These are phyloP conservation scores for Pneumocystis carinii DNA, from an alignment of 1,139 yeast genomes.

Conservation along the genomic window DNA sequence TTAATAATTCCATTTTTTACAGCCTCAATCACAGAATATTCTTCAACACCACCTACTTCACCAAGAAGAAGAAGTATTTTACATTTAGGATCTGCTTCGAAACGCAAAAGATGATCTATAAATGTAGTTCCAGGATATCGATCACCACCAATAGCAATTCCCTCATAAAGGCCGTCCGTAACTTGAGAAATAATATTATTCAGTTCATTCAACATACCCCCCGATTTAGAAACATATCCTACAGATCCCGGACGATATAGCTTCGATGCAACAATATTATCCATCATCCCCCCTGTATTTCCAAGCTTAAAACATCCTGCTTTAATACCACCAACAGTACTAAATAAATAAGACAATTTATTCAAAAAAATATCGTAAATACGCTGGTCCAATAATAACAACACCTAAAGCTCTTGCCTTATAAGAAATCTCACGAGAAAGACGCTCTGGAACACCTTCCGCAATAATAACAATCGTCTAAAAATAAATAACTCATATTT, in stretches of 20 bases:
- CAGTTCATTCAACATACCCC: slow-evolving; percentile 36
- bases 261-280: slow-evolving; percentile 35
- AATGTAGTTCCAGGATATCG: slow-evolving; percentile 37
- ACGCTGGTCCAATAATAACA: slow-evolving; percentile 35
- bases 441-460: slow-evolving; percentile 36
- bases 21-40: slow-evolving; percentile 35
- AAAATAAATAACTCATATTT: background rate
- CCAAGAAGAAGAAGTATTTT: slow-evolving; percentile 33
- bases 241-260: slow-evolving; percentile 35
- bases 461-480: slow-evolving; percentile 34
- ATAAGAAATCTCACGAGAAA: slow-evolving; percentile 33
- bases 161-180: slow-evolving; percentile 35
- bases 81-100: slow-evolving; percentile 33
- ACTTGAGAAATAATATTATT: slow-evolving; percentile 33
- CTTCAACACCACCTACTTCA: slow-evolving; percentile 37
- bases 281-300: slow-evolving; percentile 39
- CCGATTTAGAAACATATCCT: slow-evolving; percentile 35
- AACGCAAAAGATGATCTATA: slow-evolving; percentile 33
- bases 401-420: slow-evolving; percentile 33
- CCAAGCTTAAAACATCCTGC: slow-evolving; percentile 37
- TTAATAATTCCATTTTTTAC: slow-evolving; percentile 31
- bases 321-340: slow-evolving; percentile 32
- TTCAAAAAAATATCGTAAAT: slow-evolving; percentile 13
- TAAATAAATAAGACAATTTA: background rate
- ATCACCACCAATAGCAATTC: slow-evolving; percentile 36